Base-by-base conservation (phyloP, 768 basidiomycete species). In the Amanita thiersii region DNA sequence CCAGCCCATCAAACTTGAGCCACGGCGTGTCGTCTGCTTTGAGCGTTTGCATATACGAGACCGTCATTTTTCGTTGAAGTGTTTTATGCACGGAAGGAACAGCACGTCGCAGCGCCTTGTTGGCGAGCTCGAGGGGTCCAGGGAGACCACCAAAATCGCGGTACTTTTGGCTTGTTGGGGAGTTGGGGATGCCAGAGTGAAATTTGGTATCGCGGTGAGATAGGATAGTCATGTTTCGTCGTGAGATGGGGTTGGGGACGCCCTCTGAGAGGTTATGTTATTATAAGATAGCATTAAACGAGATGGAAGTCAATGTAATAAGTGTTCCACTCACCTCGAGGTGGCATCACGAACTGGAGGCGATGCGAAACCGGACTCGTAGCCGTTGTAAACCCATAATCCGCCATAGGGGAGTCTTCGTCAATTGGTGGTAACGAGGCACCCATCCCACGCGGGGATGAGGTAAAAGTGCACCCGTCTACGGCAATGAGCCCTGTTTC, bases 41-140 rank as follows among this genome's bases (percentile, higher is more conserved):
- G 1, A 72, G 41, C 1, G 75, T 75, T 20, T 57, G 64, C 12
- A 69, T 65, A 4, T 65, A 58, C 0, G 69, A 69, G 41, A 83
- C 56, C 0, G 79, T 81, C 44, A 80, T 47, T 8, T 68, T 73
- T 8, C 72, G 61, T 29, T 69, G 60, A 2, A 84, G 42, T 19
- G 58, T 67, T 11, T 57, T 49, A 37, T 71, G 66, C 1, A 70
- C 51, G 2, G 56, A 55, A 0, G 83, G 83, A 7, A 63, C 62
- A n/a, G 57, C 49, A 3, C 54, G 50, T 30, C 60, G 60, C 4
- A 77, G 56, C 1, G 72, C 43, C 15, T 54, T 57, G 5, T 58
- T 54, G 3, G 69, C 46, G 4, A 77, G 50, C 5, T 62, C 38
- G 11, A 67, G 15, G 2, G 70, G 69, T 1, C 70, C 68, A 12